Evolutionary conservation across 441 rosid species (phyloP).

Genomic region (Populus hybrid): DNA sequence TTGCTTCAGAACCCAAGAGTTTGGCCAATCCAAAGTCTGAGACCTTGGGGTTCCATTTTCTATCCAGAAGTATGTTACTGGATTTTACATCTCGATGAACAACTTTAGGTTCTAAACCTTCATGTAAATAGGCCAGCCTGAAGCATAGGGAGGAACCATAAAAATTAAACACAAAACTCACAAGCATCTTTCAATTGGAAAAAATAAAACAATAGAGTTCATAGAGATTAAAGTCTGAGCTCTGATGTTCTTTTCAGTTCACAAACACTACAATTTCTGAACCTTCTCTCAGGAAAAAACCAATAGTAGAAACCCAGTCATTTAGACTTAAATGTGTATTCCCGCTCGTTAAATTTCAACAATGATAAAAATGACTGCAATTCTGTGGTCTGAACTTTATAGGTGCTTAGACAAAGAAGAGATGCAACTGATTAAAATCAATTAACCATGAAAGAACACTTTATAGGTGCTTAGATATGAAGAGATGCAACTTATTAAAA

Average conservation of each 20-base stretch:
- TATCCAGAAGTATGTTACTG: slow-evolving; percentile 90
- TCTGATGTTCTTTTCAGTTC: neutral
- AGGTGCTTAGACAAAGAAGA: neutral
- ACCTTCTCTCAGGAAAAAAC: neutral
- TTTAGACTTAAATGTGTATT: neutral
- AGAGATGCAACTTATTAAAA: neutral
- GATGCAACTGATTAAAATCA: neutral
- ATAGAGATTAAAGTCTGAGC: neutral
- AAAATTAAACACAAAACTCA: neutral
- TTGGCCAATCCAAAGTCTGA: slow-evolving; percentile 97
- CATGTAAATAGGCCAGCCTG: slow-evolving; percentile 93
- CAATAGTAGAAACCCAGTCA: no score
- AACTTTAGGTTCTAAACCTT: slow-evolving; percentile 96
- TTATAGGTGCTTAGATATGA: neutral
- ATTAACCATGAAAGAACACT: neutral
- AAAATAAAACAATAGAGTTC: neutral
- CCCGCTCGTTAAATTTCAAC: no score
- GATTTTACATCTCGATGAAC: slow-evolving; percentile 98
- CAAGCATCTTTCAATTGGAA: neutral
- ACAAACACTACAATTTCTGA: neutral
- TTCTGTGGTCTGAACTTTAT: neutral
- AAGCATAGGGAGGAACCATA: slow-evolving; percentile 20
- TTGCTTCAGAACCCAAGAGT: slow-evolving; percentile 80
- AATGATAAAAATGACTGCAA: neutral
- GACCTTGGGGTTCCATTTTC: slow-evolving; percentile 83